phyloP scores from a whole-genome alignment of 768 basidiomycete species.

The Tylopilus plumbeoviolaceoides region DNA sequence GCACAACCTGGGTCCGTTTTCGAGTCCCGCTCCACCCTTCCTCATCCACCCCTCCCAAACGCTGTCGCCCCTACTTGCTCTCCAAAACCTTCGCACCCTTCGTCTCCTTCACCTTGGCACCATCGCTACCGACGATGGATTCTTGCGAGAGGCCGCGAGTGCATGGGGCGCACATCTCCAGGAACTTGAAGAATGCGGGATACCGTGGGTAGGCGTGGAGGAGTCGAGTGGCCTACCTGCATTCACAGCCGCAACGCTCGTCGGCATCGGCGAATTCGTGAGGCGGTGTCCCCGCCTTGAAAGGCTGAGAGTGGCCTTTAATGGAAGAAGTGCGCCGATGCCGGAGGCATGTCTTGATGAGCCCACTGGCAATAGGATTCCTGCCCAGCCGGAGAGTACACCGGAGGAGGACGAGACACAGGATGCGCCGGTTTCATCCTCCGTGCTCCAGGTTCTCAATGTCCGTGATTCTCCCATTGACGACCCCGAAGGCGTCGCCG shows the following conservation, averaged over 20 bases:
- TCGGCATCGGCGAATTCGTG: slow-evolving; percentile 20
- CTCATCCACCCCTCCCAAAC: slow-evolving; percentile 23
- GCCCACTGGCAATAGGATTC: background rate
- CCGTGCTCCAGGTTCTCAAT: slow-evolving; percentile 20
- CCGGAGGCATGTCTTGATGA: background rate
- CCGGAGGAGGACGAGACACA: background rate
- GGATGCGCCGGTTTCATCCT: background rate
- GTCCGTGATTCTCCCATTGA: slow-evolving; percentile 9
- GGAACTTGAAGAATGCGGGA: slow-evolving; percentile 25
- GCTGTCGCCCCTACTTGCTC: slow-evolving; percentile 22
- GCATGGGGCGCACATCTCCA: slow-evolving; percentile 27
- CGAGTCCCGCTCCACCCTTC: slow-evolving; percentile 21
- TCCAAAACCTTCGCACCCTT: slow-evolving; percentile 17
- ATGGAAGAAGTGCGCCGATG: slow-evolving; percentile 13
- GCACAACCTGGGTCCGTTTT: slow-evolving; percentile 21
- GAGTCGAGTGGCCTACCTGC: slow-evolving; percentile 11
- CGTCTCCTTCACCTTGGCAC: slow-evolving; percentile 24
- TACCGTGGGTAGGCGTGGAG: slow-evolving; percentile 24
- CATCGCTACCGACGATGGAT: slow-evolving; percentile 26
- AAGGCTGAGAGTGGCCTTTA: slow-evolving; percentile 22
- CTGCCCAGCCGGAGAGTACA: background rate
- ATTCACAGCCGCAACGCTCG: slow-evolving; percentile 16
- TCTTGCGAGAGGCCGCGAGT: slow-evolving; percentile 22
- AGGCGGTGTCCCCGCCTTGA: slow-evolving; percentile 17
- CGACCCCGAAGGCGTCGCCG: slow-evolving; percentile 23